Base-by-base conservation (phyloP, 306 rosid species). In the Fagus crenata region DNA sequence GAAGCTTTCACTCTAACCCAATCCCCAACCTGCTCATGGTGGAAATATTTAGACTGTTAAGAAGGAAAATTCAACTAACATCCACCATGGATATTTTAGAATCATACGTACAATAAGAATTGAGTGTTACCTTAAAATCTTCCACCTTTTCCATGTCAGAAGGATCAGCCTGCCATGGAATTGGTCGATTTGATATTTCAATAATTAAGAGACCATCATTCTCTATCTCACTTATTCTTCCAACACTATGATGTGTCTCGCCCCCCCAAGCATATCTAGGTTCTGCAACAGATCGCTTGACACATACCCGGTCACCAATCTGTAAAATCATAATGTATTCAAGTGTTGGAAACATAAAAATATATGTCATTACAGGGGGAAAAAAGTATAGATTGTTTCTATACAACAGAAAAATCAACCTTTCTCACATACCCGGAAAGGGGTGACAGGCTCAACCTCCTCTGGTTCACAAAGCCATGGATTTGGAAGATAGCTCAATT, bases 401-500 rank as follows among this genome's bases (percentile, higher is more conserved):
- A 40, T 31, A 37, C 51, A 83, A 81, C 40, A 43, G 22, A 72
- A 70, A 77, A 18, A 15, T 64, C 73, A 80, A 55, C 53, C 46
- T 56, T 4, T 69, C 75, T 64, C 55, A 55, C 88, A 78, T 80
- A 92, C 99, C 92, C 85, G 89, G 81, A 95, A 95, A 39, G 99
- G 97, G 53, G 81, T 73, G 77, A 95, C 99, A 63, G 82, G 96
- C 85, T 95, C 99, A 80, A 95, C 96, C 91, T 95, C 99, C 84
- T 95, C 99, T 67, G 99, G 99, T 83, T 95, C 99, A 89, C 99
- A 95, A 85, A 83, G 97, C 99, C 99, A 95, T 71, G 99, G 99
- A 84, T 85, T 92, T 81, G 97, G 97, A 86, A 92, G 96, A 87
- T 95, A 95, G 86, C 97, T 90, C 80, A 95, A 81, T 60, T 95